These are phyloP conservation scores for Chrysoporthe deuterocubensis DNA, from an alignment of 2,329 filamentous ascomycete species.

Conservation along the genomic window DNA sequence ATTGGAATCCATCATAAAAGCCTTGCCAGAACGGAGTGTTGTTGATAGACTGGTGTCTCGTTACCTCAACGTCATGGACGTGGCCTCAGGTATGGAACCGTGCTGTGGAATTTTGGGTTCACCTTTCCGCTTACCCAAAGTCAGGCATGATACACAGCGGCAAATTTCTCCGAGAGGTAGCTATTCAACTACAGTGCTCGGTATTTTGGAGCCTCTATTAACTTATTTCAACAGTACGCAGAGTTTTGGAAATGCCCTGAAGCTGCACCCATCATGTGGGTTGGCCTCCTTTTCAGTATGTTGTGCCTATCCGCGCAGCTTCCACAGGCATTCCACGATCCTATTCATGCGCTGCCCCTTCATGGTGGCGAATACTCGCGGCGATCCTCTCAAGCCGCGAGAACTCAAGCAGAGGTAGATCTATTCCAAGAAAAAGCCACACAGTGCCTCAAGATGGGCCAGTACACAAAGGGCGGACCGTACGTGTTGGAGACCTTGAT, in stretches of 20 bases:
- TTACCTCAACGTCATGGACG: constrained; percentile 42
- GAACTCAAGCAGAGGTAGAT: neutral
- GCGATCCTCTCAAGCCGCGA: constrained; percentile 4
- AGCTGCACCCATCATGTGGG: constrained; percentile 43
- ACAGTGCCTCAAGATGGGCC: constrained; percentile 43
- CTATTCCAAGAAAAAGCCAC: constrained; percentile 37
- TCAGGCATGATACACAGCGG: constrained; percentile 36
- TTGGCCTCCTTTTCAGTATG: constrained; percentile 52
- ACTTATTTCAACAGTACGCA: constrained; percentile 41
- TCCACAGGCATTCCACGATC: constrained; percentile 26
- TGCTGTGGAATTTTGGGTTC: neutral
- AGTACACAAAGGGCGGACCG: constrained; percentile 48
- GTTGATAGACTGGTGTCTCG: constrained; percentile 42
- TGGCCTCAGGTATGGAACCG: constrained; percentile 33
- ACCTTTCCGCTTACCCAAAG: neutral
- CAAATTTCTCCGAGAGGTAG: constrained; percentile 38
- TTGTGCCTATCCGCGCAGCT: constrained; percentile 44
- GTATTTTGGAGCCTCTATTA: neutral
- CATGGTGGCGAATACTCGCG: neutral
- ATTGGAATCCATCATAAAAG: constrained; percentile 39
- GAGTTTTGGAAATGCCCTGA: constrained; percentile 48
- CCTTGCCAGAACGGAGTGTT: constrained; percentile 38
- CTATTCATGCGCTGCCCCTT: neutral
- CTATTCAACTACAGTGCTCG: neutral
- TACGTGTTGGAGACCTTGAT: constrained; percentile 47